Evolutionary conservation across 2,329 filamentous ascomycete species (phyloP).

Genomic region (Pseudocercospora cruenta): DNA sequence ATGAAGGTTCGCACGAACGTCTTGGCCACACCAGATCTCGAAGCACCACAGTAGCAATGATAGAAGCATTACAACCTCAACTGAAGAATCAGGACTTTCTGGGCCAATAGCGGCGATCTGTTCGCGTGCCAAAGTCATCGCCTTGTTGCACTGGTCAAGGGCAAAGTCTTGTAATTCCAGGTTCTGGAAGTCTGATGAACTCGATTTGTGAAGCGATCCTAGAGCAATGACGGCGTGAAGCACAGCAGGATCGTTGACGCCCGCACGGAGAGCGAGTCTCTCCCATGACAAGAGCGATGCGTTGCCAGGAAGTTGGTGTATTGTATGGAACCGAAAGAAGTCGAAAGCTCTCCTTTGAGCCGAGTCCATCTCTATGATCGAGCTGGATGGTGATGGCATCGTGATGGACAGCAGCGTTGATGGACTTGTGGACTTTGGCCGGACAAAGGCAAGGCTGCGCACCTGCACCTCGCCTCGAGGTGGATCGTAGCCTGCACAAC

Average conservation of each 20-base stretch:
- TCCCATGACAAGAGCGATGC: slow-evolving; percentile 8
- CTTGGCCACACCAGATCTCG: slow-evolving; percentile 10
- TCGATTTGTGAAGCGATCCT: not conserved
- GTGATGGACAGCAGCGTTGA: not conserved
- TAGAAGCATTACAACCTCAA: slow-evolving; percentile 9
- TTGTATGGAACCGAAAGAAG: slow-evolving; percentile 6
- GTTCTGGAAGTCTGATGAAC: not conserved
- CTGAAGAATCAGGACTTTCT: not conserved
- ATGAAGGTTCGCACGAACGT: slow-evolving; percentile 5
- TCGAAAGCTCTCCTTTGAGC: slow-evolving; percentile 1
- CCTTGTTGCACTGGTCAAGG: slow-evolving; percentile 9
- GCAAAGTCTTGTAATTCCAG: slow-evolving; percentile 3
- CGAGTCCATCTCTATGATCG: not conserved
- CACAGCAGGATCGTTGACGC: not conserved
- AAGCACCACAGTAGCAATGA: slow-evolving; percentile 10
- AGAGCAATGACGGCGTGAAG: slow-evolving; percentile 8
- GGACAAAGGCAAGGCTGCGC: not conserved
- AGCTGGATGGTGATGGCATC: not conserved
- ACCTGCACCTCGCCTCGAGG: not conserved
- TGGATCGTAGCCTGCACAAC: not conserved
- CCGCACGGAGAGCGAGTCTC: not conserved
- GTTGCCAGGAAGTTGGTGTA: slow-evolving; percentile 6
- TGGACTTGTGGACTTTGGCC: not conserved
- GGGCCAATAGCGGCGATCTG: slow-evolving; percentile 2
- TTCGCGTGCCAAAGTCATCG: not conserved